Base-by-base conservation (phyloP, 805 yeast species). In the Teunomyces barrocoloradensis region DNA sequence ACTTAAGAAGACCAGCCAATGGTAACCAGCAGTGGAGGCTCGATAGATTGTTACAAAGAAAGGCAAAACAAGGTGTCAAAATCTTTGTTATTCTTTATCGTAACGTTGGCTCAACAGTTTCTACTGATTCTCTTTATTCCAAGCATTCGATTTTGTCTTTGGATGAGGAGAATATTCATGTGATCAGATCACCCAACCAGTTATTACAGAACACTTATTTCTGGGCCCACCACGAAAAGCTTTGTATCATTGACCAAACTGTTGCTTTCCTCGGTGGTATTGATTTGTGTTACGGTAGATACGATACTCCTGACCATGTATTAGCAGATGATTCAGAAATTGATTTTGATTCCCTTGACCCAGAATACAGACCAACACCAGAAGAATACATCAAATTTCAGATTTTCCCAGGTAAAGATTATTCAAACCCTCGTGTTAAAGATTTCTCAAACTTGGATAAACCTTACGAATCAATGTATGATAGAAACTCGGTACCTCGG, bases 221-320 rank as follows among this genome's bases (percentile, higher is more conserved):
- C 63, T 94, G 99, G 99, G 99, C 99, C 0, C 99, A 94, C 70
- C 99, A 94, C 69, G 99, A 94, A 60, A 94, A 94, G 60, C 65
- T 94, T 48, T 82, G 91, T 50, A 79, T 94, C 30, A 73, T 94
- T 49, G 99, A 94, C 65, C 88, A 88, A 54, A 84, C 91, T 0
- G 78, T 90, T 39, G 95, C 95, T 2, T 94, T 92, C 61, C 71
- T 90, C 46, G 99, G 99, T 32, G 99, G 99, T 33, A 84, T 92
- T 54, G 99, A 94, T 67, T 74, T 94, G 47, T 94, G 99, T 63
- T 94, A 80, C 64, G 99, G 99, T 17, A 79, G 99, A 57, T 94
- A 80, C 71, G 99, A 94, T 66, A 92, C 98, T 0, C 96, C 97
- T 1, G 97, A 92, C 59, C 99, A 94, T 64, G 95, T 85, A 2